Conservation (phyloP, 2,329 filamentous ascomycete genomes). For the Xylogone sp. region DNA sequence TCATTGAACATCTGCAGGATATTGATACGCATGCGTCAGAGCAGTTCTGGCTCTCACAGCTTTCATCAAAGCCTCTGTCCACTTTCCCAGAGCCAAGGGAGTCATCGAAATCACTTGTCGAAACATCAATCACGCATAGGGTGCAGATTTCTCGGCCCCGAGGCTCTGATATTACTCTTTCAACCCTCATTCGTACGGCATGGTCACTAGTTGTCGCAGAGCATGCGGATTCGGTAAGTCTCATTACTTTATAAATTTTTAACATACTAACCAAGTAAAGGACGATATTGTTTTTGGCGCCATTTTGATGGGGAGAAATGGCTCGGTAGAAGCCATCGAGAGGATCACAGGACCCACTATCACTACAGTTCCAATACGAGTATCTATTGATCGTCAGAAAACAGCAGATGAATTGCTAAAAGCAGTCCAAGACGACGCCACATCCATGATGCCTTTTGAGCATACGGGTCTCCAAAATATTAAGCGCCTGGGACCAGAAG, state of each 20-base stretch:
- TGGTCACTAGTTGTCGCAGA: constrained; percentile 34
- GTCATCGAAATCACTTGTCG: too few relatives aligned
- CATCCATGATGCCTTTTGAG: constrained; percentile 45
- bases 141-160: constrained; percentile 13
- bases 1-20: constrained; percentile 5
- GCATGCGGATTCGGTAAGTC: constrained; percentile 33
- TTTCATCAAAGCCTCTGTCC: too few relatives aligned
- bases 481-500: constrained; percentile 28
- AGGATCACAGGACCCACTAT: constrained; percentile 39
- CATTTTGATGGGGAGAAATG: constrained; percentile 36
- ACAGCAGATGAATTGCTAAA: constrained; percentile 38
- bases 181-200: constrained; percentile 37
- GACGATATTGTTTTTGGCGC: constrained; percentile 37
- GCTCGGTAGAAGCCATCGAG: constrained; percentile 32
- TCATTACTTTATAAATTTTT: too few relatives aligned
- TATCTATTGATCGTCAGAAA: constrained; percentile 25
- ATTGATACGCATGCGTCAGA: constrained; percentile 1
- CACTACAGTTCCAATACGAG: constrained; percentile 36
- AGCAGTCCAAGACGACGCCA: constrained; percentile 39
- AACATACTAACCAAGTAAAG: too few relatives aligned
- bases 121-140: too few relatives aligned
- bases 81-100: too few relatives aligned
- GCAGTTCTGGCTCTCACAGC: constrained; percentile 3
- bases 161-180: constrained; percentile 42
- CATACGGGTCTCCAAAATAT: constrained; percentile 41